These are phyloP conservation scores for Penicillium angulare DNA, from an alignment of 495 filamentous ascomycete genomes.

Conservation along the genomic window DNA sequence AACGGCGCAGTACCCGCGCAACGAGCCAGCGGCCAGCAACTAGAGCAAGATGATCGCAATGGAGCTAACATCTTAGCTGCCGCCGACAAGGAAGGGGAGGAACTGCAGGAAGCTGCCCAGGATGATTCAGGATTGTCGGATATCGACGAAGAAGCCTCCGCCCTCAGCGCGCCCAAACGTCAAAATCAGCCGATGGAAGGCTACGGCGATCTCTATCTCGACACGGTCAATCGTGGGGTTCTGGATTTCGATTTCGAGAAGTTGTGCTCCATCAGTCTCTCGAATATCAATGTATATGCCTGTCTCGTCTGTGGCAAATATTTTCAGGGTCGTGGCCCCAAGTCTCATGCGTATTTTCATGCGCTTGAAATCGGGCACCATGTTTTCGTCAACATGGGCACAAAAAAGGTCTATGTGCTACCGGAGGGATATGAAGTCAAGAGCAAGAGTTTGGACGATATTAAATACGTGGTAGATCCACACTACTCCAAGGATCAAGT, in stretches of 20 bases:
- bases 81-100: conserved; percentile 40
- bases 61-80: conserved; percentile 37
- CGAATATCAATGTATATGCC: conserved; percentile 98
- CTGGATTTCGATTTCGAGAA: conserved; percentile 99
- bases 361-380: conserved; percentile 93
- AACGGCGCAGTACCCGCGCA: conserved; percentile 43
- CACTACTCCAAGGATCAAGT: conserved; percentile 77
- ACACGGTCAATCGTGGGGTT: conserved; percentile 85
- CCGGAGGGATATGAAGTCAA: conserved; percentile 97
- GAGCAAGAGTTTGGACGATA: conserved; percentile 94
- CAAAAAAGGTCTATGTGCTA: conserved; percentile 91
- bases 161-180: conserved; percentile 48
- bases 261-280: conserved; percentile 90
- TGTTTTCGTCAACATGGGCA: conserved; percentile 96
- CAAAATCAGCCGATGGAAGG: conserved; percentile 81
- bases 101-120: conserved; percentile 38
- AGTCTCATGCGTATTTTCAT: conserved; percentile 96
- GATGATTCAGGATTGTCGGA: conserved; percentile 29
- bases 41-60: conserved; percentile 35
- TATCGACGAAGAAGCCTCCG: conserved; percentile 40
- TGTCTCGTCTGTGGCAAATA: conserved; percentile 98
- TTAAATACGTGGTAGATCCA: conserved; percentile 98
- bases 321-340: conserved; percentile 90
- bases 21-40: conserved; percentile 32
- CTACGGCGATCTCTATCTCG: conserved; percentile 94